Conservation (phyloP, 192 early-diverging fungal genomes). For the Coemansia sp. region DNA sequence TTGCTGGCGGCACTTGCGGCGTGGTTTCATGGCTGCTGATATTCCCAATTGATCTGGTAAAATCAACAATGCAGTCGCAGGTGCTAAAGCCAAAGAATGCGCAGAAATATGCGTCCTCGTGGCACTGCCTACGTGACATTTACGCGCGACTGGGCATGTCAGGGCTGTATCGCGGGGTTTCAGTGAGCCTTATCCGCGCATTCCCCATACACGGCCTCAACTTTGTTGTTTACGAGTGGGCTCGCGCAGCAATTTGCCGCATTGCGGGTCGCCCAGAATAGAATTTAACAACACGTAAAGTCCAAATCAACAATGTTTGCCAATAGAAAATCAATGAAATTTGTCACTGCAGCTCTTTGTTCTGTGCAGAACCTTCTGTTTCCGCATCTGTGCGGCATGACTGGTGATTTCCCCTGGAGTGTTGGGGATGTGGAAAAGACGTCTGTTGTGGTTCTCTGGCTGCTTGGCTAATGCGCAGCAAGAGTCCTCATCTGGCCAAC, state of each 20-base stretch:
- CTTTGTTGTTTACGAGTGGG: slow-evolving; percentile 76
- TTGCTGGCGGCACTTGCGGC: slow-evolving; percentile 75
- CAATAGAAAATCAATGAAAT: background rate
- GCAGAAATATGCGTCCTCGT: slow-evolving; percentile 49
- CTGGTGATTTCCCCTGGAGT: slow-evolving; percentile 3
- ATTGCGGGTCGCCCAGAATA: slow-evolving; percentile 31
- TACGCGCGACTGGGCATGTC: slow-evolving; percentile 56
- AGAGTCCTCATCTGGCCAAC: background rate
- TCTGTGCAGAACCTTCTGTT: slow-evolving; percentile 13
- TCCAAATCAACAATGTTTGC: background rate
- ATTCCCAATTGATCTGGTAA: slow-evolving; percentile 76
- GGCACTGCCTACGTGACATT: slow-evolving; percentile 56
- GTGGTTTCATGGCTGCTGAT: slow-evolving; percentile 75
- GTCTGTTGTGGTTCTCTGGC: too few species aligned
- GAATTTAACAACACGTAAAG: background rate
- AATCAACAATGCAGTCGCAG: slow-evolving; percentile 75
- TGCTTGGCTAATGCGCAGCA: slow-evolving; percentile 1
- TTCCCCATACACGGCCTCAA: slow-evolving; percentile 83
- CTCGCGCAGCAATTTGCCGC: slow-evolving; percentile 41
- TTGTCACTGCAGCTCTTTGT: background rate
- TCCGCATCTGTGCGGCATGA: slow-evolving; percentile 4
- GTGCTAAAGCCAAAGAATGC: slow-evolving; percentile 55
- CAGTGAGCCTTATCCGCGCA: slow-evolving; percentile 71
- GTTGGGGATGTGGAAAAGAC: background rate
- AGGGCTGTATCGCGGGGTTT: slow-evolving; percentile 72